phyloP scores from a whole-genome alignment of 2,329 filamentous ascomycete genomes.

The Golovinomyces cichoracearum region DNA sequence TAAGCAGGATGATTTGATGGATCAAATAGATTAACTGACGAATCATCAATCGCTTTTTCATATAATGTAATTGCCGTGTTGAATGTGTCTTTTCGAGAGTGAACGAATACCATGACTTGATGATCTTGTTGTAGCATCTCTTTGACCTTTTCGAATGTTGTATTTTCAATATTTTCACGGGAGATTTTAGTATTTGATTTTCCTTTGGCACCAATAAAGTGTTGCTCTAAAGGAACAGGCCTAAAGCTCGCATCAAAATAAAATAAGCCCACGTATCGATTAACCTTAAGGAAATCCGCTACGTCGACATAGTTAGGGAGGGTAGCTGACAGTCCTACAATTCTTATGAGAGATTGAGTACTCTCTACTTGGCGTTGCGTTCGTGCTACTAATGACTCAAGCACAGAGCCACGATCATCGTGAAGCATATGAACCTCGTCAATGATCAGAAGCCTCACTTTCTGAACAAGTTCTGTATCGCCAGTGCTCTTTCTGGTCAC shows the following conservation, averaged over 20 bases:
- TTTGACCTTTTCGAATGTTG: slow-evolving; percentile 79
- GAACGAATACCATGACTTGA: slow-evolving; percentile 98
- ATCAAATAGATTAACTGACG: slow-evolving; percentile 60
- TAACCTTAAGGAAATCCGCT: slow-evolving; percentile 88
- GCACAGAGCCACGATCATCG: slow-evolving; percentile 81
- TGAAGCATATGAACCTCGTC: slow-evolving; percentile 99
- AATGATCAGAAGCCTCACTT: slow-evolving; percentile 84
- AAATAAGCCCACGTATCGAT: slow-evolving; percentile 73
- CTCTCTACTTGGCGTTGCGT: slow-evolving; percentile 94
- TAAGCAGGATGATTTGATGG: slow-evolving; percentile 55
- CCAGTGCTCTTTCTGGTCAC: slow-evolving; percentile 92
- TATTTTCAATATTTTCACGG: slow-evolving; percentile 65
- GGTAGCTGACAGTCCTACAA: slow-evolving; percentile 83
- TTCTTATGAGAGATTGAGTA: slow-evolving; percentile 88
- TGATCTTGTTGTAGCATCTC: slow-evolving; percentile 83
- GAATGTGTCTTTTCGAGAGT: slow-evolving; percentile 83
- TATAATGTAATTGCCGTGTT: slow-evolving; percentile 64
- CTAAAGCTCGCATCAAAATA: slow-evolving; percentile 94
- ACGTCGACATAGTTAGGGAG: slow-evolving; percentile 93
- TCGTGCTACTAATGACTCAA: slow-evolving; percentile 83
- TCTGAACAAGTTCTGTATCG: slow-evolving; percentile 91
- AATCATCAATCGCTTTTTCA: slow-evolving; percentile 62
- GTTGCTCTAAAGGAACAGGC: slow-evolving; percentile 84
- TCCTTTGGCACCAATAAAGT: slow-evolving; percentile 88
- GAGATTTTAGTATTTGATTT: slow-evolving; percentile 60